Evolutionary conservation across 2,329 filamentous ascomycete species (phyloP), one percentile per base, ranked within the genome.

Genomic region (Orbilia javanica): DNA sequence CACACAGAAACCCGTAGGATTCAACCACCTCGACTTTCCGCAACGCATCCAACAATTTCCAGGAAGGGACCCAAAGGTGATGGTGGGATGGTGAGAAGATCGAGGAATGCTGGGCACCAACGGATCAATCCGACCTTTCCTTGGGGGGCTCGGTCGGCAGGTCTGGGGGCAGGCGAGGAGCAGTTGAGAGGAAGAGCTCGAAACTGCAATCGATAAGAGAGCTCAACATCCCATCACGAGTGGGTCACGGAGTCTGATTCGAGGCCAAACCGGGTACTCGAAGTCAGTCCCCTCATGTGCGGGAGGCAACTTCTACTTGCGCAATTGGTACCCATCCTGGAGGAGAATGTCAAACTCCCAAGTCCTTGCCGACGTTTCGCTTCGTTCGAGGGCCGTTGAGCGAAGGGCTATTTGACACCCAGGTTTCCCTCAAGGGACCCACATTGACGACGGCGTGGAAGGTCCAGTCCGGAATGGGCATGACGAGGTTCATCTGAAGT

Each of bases 141-240:
- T 46, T 46, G 15, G 46, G 46, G 20, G 34, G 42, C 1, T 46
- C 39, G 46, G 11, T 27, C 44, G 46, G 46, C 46, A 50, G 13
- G 34, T 63, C 44, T 52, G 64, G 46, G n/a, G 46, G 11, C 46
- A 44, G 27, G 34, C 22, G 13, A 57, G 20, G 2, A 48, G 44
- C 18, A 48, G 18, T 36, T 39, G 52, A 25, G 64, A 55, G n/a
- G n/a, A n/a, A n/a, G 48, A 57, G 48, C 65, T 68, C 65, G 65
- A 68, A 52, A 57, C 48, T 31, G 36, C 66, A 69, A 69, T 69
- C 66, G 66, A 69, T 69, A 69, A 69, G 66, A 68, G 65, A 60
- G 52, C 66, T 68, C 65, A 50, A 68, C 65, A 68, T 60, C 53
- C 34, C 55, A 60, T 60, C 55, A 20, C 55, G 18, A 42, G 55